Evolutionary conservation across 2,329 filamentous ascomycete genomes (phyloP).

Genomic region (Penicillium capsulatum): DNA sequence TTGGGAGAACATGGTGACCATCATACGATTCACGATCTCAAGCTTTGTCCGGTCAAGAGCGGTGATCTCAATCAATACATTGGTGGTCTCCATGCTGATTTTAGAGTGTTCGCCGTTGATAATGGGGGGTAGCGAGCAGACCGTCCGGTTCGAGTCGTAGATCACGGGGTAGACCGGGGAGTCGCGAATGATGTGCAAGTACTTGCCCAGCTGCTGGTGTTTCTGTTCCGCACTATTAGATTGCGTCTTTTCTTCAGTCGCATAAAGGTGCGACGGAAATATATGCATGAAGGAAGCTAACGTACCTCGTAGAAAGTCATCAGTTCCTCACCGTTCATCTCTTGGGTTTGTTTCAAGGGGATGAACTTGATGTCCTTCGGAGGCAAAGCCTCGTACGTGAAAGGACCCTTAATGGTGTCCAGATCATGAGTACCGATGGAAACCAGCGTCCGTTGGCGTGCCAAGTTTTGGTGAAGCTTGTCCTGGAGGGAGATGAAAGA

Average conservation of each 20-base stretch:
- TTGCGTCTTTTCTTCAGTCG: neutral
- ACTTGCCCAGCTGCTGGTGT: constrained; percentile 86
- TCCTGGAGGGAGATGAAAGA: constrained; percentile 98
- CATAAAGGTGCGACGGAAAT: too few relatives aligned
- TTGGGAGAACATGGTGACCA: constrained; percentile 94
- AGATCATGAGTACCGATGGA: constrained; percentile 96
- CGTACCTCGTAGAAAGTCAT: constrained; percentile 82
- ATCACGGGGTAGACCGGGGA: constrained; percentile 94
- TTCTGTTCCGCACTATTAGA: constrained; percentile 50
- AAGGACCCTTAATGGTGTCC: constrained; percentile 87
- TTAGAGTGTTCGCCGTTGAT: constrained; percentile 98
- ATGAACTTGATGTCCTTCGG: constrained; percentile 90
- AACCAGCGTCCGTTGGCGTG: constrained; percentile 87
- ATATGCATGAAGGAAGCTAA: too few relatives aligned
- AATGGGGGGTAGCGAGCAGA: constrained; percentile 93
- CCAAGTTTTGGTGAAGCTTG: constrained; percentile 95
- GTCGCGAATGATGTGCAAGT: constrained; percentile 90
- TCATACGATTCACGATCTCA: constrained; percentile 90
- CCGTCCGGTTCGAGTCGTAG: constrained; percentile 77
- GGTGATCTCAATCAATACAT: constrained; percentile 96
- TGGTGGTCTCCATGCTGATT: constrained; percentile 84
- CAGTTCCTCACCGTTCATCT: constrained; percentile 81
- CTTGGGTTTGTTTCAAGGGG: constrained; percentile 84
- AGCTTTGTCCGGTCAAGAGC: constrained; percentile 95
- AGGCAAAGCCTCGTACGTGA: constrained; percentile 88